These are phyloP conservation scores for Agrocybe pediades DNA, from an alignment of 768 basidiomycete genomes.

Conservation along the genomic window DNA sequence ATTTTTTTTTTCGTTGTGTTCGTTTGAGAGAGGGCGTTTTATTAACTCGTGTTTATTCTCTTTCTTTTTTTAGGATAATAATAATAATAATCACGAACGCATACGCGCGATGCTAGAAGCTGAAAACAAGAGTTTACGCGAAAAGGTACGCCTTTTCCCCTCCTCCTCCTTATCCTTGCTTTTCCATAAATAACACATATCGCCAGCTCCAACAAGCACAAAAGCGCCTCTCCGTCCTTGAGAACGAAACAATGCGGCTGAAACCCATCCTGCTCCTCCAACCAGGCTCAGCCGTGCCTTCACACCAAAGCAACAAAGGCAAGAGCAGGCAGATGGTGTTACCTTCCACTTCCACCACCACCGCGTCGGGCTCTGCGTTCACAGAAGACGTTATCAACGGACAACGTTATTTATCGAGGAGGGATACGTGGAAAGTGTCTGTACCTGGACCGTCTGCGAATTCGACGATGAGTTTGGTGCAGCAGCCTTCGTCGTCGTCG, in stretches of 20 bases:
- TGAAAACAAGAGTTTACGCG: slow-evolving; percentile 63
- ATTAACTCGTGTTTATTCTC: no score
- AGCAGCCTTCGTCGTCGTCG: not conserved
- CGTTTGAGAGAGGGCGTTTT: no score
- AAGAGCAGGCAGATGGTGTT: slow-evolving; percentile 21
- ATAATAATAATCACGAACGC: no score
- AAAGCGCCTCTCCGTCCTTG: slow-evolving; percentile 52
- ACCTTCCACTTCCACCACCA: not conserved
- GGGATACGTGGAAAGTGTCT: not conserved
- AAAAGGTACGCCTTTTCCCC: slow-evolving; percentile 48
- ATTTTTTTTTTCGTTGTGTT: slow-evolving; percentile 2
- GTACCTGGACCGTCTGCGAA: not conserved
- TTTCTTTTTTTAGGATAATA: slow-evolving; percentile 52
- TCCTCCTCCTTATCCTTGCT: not conserved
- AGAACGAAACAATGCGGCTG: slow-evolving; percentile 64
- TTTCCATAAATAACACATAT: not conserved
- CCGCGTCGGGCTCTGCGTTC: no score
- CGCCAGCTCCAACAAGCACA: slow-evolving; percentile 61
- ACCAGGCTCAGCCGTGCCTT: slow-evolving; percentile 36
- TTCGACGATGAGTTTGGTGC: not conserved
- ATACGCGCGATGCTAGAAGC: slow-evolving; percentile 50
- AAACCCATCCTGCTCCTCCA: slow-evolving; percentile 73
- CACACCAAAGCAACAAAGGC: slow-evolving; percentile 21
- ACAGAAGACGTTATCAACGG: no score
- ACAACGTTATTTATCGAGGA: no score